A percentile compares a stretch with the other conserved stretches of the same genome.
These are phyloP conservation scores for Chenopodium berlandieri DNA, from an alignment of 148 eudicot genomes.

Conservation along the genomic window DNA sequence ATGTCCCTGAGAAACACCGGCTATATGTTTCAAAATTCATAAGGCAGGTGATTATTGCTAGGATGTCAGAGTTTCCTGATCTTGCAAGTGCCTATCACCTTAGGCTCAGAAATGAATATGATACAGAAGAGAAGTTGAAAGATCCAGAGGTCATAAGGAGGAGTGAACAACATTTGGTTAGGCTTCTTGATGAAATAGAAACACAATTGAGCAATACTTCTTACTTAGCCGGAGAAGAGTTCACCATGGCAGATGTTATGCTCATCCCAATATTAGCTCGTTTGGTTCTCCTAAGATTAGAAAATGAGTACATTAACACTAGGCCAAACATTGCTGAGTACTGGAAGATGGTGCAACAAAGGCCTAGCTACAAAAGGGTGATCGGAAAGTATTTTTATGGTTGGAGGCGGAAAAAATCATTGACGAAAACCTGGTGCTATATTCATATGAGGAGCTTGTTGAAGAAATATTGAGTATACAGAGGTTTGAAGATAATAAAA, in stretches of 20 bases:
- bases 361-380: slow-evolving; percentile 79
- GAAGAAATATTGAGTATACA: slow-evolving; percentile 42
- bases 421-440: slow-evolving; percentile 71
- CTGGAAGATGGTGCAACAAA: slow-evolving; percentile 60
- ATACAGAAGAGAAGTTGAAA: slow-evolving; percentile 66
- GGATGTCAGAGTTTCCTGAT: slow-evolving; percentile 89
- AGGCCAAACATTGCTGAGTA: slow-evolving; percentile 66
- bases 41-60: slow-evolving; percentile 71
- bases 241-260: slow-evolving; percentile 77
- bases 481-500: neutral
- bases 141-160: slow-evolving; percentile 51
- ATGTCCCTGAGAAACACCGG: slow-evolving; percentile 61
- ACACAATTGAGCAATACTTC: slow-evolving; percentile 44
- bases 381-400: slow-evolving; percentile 74
- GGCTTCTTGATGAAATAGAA: slow-evolving; percentile 84
- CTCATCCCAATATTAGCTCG: slow-evolving; percentile 71
- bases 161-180: slow-evolving; percentile 59
- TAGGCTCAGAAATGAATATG: slow-evolving; percentile 69
- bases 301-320: slow-evolving; percentile 50
- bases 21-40: slow-evolving; percentile 60
- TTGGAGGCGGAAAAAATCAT: slow-evolving; percentile 68
- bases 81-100: slow-evolving; percentile 79
- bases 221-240: slow-evolving; percentile 68
- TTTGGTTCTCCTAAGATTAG: slow-evolving; percentile 54
- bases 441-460: slow-evolving; percentile 57